A percentile compares a stretch with the other conserved stretches of the same genome.
Conservation (phyloP, 345 rosid species). For the Sonneratia alba region DNA sequence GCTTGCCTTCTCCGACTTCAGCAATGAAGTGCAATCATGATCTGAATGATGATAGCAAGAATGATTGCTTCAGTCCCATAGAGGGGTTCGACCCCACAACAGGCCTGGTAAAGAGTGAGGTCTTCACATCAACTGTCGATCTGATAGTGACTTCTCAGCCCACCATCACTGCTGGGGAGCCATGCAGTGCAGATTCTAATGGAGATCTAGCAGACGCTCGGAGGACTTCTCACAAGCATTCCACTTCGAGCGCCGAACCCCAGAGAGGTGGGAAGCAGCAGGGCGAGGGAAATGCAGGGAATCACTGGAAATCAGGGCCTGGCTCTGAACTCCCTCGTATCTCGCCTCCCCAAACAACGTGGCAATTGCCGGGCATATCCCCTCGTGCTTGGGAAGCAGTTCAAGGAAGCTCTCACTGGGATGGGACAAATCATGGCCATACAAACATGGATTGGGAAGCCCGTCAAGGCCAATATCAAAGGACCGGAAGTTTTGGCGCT, state of each 20-base stretch:
- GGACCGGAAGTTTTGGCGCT: slow-evolving; percentile 28
- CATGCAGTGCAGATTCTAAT: slow-evolving; percentile 8
- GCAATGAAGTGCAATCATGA: slow-evolving; percentile 35
- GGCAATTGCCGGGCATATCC: slow-evolving; percentile 29
- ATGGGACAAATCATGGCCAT: slow-evolving; percentile 21
- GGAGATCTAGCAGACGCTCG: slow-evolving; percentile 27
- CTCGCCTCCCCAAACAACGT: slow-evolving; percentile 27
- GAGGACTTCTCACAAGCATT: slow-evolving; percentile 34
- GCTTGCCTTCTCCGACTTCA: slow-evolving; percentile 73
- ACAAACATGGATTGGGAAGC: slow-evolving; percentile 24
- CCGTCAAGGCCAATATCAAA: slow-evolving; percentile 27
- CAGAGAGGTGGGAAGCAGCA: slow-evolving; percentile 30
- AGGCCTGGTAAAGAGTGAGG: slow-evolving; percentile 53
- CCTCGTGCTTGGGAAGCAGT: slow-evolving; percentile 24
- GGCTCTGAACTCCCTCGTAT: slow-evolving; percentile 38
- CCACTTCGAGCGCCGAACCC: slow-evolving; percentile 31
- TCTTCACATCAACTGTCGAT: slow-evolving; percentile 66
- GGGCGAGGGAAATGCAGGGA: slow-evolving; percentile 27
- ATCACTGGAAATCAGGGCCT: slow-evolving; percentile 38
- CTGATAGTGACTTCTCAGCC: slow-evolving; percentile 40
- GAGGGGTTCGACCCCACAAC: slow-evolving; percentile 52
- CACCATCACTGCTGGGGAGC: slow-evolving; percentile 20
- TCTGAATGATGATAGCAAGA: slow-evolving; percentile 49
- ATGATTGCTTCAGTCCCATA: slow-evolving; percentile 73
- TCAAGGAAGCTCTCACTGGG: slow-evolving; percentile 34